These are phyloP conservation scores for Buxus sempervirens DNA, from an alignment of 164 flowering plant species.

Conservation along the genomic window DNA sequence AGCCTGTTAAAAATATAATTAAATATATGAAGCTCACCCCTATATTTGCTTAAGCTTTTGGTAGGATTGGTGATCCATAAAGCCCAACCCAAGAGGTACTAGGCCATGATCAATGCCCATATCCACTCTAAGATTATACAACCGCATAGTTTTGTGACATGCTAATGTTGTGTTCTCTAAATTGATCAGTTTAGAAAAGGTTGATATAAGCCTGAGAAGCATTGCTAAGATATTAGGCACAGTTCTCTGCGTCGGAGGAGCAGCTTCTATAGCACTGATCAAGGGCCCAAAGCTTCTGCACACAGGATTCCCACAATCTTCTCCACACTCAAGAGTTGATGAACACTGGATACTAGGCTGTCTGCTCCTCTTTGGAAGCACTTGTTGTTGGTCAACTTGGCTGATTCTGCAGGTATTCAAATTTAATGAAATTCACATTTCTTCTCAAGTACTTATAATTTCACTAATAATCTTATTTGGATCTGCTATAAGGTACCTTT, in stretches of 20 bases:
- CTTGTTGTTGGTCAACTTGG: slow-evolving; percentile 63
- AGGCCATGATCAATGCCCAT: too few species aligned
- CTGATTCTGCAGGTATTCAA: slow-evolving; percentile 56
- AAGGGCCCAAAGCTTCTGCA: slow-evolving; percentile 59
- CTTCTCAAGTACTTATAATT: not conserved
- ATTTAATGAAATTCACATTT: not conserved
- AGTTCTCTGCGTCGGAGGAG: slow-evolving; percentile 44
- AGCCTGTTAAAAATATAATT: too few species aligned
- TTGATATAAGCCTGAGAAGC: slow-evolving; percentile 39
- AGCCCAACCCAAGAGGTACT: too few species aligned
- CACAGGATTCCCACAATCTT: slow-evolving; percentile 17
- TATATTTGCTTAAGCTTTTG: too few species aligned
- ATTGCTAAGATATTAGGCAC: slow-evolving; percentile 55
- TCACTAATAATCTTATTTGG: not conserved
- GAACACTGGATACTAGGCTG: slow-evolving; percentile 57
- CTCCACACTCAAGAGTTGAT: slow-evolving; percentile 7
- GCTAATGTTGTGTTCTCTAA: too few species aligned
- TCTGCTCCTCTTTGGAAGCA: slow-evolving; percentile 43
- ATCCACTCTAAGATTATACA: too few species aligned
- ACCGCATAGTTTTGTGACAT: too few species aligned
- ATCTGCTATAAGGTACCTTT: slow-evolving; percentile 46
- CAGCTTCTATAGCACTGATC: slow-evolving; percentile 41
- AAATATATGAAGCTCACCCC: too few species aligned
- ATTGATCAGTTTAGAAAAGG: slow-evolving; percentile 41
- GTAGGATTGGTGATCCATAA: too few species aligned